These are phyloP conservation scores for Skeletonema tropicum DNA, from an alignment of 108 stramenopile genomes.

Conservation along the genomic window DNA sequence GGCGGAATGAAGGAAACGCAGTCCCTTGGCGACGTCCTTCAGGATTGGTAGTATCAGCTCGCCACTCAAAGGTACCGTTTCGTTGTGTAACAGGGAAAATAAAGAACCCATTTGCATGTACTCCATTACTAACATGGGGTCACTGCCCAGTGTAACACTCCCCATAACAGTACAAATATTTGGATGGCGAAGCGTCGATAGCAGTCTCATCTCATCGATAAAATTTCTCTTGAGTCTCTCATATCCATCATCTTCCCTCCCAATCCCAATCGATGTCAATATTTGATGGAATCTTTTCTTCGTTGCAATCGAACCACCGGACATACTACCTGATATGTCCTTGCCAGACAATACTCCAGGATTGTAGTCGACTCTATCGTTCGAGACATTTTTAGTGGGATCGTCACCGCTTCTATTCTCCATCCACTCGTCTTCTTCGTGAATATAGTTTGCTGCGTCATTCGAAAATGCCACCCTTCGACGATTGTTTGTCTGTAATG, in stretches of 20 bases:
- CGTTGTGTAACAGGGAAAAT: slow-evolving; percentile 64
- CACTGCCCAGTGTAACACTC: slow-evolving; percentile 6
- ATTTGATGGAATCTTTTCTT: neutral
- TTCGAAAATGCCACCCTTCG: neutral
- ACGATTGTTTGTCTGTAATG: neutral
- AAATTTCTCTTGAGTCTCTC: slow-evolving; percentile 51
- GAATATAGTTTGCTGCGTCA: neutral
- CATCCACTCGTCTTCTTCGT: neutral
- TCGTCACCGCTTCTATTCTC: neutral
- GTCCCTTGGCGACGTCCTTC: slow-evolving; percentile 59
- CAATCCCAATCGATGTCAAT: neutral
- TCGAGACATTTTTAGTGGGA: neutral
- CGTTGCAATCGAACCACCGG: neutral
- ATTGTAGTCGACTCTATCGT: neutral
- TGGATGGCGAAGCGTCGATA: slow-evolving; percentile 67
- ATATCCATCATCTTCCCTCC: slow-evolving; percentile 10
- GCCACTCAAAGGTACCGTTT: slow-evolving; percentile 52
- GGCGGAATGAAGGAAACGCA: slow-evolving; percentile 71
- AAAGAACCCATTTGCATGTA: slow-evolving; percentile 69
- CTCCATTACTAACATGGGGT: slow-evolving; percentile 77
- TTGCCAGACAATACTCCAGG: slow-evolving; percentile 1
- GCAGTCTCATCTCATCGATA: slow-evolving; percentile 65
- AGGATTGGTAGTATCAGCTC: slow-evolving; percentile 61
- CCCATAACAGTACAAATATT: slow-evolving; percentile 72
- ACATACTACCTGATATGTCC: neutral